phyloP scores from a whole-genome alignment of 108 stramenopile genomes.

The Fragilariopsis cylindrus region DNA sequence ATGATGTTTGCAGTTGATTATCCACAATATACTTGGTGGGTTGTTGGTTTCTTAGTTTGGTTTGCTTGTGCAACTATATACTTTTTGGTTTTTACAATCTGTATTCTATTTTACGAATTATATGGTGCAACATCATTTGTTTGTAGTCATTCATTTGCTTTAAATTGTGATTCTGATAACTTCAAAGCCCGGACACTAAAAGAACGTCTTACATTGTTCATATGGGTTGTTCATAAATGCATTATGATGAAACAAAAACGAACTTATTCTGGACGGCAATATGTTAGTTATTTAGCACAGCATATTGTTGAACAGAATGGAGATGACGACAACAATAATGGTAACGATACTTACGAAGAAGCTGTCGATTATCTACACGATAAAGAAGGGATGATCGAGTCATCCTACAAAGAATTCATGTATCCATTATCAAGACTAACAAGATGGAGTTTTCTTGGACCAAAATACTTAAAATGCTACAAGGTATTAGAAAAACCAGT shows the following conservation, averaged over 20 bases:
- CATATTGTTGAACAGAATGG: conserved; percentile 15
- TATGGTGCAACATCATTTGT: neutral
- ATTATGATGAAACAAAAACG: conserved; percentile 29
- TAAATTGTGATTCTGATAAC: neutral
- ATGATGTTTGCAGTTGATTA: conserved; percentile 39
- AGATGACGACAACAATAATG: conserved; percentile 12
- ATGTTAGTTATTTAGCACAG: conserved; percentile 14
- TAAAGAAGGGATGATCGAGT: conserved; percentile 1
- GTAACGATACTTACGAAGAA: conserved; percentile 11
- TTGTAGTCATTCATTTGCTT: conserved; percentile 9
- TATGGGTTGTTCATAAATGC: conserved; percentile 19
- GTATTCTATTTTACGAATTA: conserved; percentile 48
- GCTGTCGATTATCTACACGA: neutral
- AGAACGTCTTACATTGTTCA: neutral
- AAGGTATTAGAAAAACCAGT: conserved; percentile 12
- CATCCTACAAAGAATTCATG: neutral
- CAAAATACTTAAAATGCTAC: neutral
- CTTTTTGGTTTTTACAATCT: conserved; percentile 34
- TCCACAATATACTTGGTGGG: conserved; percentile 45
- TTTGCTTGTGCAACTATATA: conserved; percentile 39
- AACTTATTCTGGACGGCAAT: conserved; percentile 12
- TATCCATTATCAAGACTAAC: neutral
- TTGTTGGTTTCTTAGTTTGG: conserved; percentile 43
- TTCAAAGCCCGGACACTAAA: neutral
- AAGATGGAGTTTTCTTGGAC: neutral